Base-by-base conservation (phyloP, 768 basidiomycete genomes). In the Scleroderma bovista region DNA sequence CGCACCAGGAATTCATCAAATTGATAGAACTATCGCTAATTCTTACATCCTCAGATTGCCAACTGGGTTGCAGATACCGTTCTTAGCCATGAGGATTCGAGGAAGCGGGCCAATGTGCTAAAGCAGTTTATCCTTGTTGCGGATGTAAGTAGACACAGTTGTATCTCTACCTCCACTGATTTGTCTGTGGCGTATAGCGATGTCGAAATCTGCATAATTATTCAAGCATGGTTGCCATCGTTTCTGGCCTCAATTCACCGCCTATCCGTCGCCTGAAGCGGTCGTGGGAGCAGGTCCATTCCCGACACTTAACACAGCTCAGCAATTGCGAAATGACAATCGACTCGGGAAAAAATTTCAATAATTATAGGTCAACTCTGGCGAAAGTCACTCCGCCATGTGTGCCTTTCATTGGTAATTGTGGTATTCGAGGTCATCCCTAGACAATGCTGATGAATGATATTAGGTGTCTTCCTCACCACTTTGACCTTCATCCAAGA, bases 401-500 rank as follows among this genome's bases (percentile, higher is more conserved):
- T 65, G 93, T 98, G 1, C 95, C 95, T 7, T 98, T 97, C 70
- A 86, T 98, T 49, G 95, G 95, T 94, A 57, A 57, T 79, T 9
- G 63, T 23, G 31, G 29, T 3, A 17, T 6, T 46, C n/a, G 17
- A 15, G 38, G 36, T 46, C 19, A 11, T 20, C 10, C 24, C 13
- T 38, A 20, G 12, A 24, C 13, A 42, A 40, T 48, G 12, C 52
- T 55, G 42, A 48, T 41, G 41, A 36, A 37, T 12, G 16, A 15
- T 10, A 51, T 0, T 58, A 96, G 95, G 96, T 60, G 88, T 97
- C 48, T 97, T 95, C 73, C 80, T 99, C 23, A 94, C 95, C 6
- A 91, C 88, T 7, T 74, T 98, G 53, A 94, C 93, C n/a, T 97
- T 98, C 69, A 95, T 96, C 64, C 92, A 96, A 69, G 96, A 97